A percentile compares a stretch with the other conserved stretches of the same genome.
phyloP scores from a whole-genome alignment of 768 basidiomycete genomes.

The Candolleomyces aberdarensis region DNA sequence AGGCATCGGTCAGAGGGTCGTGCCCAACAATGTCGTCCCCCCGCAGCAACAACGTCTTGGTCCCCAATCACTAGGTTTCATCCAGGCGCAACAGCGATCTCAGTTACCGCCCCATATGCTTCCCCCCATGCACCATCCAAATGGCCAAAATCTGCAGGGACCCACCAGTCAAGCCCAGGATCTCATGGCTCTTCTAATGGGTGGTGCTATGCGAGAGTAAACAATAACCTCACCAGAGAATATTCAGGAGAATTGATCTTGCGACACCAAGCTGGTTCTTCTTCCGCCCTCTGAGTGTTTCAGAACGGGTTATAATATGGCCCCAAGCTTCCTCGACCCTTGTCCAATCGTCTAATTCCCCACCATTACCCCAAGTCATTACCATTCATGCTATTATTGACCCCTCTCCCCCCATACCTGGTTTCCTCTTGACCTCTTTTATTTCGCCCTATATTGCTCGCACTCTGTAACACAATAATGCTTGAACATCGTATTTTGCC shows the following conservation, averaged over 20 bases:
- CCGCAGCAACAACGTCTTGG: slow-evolving; percentile 43
- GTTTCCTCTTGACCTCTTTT: too few relatives aligned
- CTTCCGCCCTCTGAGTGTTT: too few relatives aligned
- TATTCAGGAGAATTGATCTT: slow-evolving; percentile 23
- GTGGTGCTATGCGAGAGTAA: slow-evolving; percentile 67
- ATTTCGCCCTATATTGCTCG: too few relatives aligned
- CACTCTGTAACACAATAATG: too few relatives aligned
- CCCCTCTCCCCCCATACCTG: too few relatives aligned
- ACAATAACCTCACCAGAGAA: neutral
- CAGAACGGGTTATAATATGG: too few relatives aligned
- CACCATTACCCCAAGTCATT: too few relatives aligned
- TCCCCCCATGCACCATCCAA: slow-evolving; percentile 27
- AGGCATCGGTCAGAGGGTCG: slow-evolving; percentile 44
- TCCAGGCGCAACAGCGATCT: slow-evolving; percentile 51
- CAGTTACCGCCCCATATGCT: slow-evolving; percentile 58
- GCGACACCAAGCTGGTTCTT: too few relatives aligned
- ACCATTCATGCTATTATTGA: too few relatives aligned
- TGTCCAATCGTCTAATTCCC: too few relatives aligned
- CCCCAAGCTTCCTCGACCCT: too few relatives aligned
- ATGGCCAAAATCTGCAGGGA: neutral
- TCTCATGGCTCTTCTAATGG: slow-evolving; percentile 83
- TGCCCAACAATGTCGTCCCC: slow-evolving; percentile 40
- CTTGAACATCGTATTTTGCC: too few relatives aligned
- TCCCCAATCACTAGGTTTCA: slow-evolving; percentile 38
- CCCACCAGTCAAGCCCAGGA: slow-evolving; percentile 60